These are phyloP conservation scores for Przewalskia tangutica DNA, from an alignment of 257 asterid genomes.

Conservation along the genomic window DNA sequence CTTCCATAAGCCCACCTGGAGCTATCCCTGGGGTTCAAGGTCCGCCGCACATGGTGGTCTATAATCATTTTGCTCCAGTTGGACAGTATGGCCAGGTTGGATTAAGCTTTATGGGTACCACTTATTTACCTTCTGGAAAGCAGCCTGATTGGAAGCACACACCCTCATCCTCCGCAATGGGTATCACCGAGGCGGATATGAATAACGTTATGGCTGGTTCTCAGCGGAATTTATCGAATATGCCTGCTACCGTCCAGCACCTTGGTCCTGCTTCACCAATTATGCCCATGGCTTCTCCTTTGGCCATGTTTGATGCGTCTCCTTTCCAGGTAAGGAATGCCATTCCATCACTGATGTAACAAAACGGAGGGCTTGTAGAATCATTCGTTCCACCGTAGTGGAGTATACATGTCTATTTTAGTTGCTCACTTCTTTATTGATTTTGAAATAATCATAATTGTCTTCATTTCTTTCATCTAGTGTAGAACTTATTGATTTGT, in stretches of 20 bases:
- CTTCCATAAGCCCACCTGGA: conserved; percentile 67
- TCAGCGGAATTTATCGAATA: conserved; percentile 51
- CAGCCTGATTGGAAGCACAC: conserved; percentile 85
- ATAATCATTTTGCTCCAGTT: conserved; percentile 95
- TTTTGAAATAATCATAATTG: not conserved
- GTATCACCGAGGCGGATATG: conserved; percentile 54
- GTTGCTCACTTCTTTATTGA: not conserved
- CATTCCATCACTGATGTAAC: not conserved
- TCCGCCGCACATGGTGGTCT: conserved; percentile 93
- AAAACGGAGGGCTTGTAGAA: conserved; percentile 5
- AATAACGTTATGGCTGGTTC: conserved; percentile 34
- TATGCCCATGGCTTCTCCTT: conserved; percentile 66
- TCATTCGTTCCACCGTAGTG: not conserved
- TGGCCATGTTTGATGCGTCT: conserved; percentile 84
- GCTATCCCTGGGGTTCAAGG: conserved; percentile 89
- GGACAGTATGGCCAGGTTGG: conserved; percentile 98
- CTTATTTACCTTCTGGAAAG: conserved; percentile 86
- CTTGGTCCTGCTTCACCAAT: conserved; percentile 87
- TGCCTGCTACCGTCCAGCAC: conserved; percentile 59
- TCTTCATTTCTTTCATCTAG: not conserved
- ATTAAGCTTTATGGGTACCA: conserved; percentile 92
- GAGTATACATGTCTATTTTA: not conserved
- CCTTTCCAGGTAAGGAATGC: conserved; percentile 68
- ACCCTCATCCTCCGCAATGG: conserved; percentile 42
- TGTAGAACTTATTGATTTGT: not conserved